These are phyloP conservation scores for Pythium brachiatum DNA, from an alignment of 352 stramenopile species.

Conservation along the genomic window DNA sequence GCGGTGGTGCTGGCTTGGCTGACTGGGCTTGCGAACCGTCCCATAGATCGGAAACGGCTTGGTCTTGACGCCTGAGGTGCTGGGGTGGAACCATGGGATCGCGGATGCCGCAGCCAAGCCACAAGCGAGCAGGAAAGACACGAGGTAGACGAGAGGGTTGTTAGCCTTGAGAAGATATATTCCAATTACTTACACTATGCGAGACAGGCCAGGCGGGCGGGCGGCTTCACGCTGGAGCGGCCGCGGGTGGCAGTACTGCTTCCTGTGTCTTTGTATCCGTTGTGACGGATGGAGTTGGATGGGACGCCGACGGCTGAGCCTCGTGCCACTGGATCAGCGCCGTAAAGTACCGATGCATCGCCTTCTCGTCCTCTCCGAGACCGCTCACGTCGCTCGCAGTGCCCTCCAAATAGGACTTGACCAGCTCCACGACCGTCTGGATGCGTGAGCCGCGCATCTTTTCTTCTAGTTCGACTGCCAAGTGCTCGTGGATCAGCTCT, in stretches of 20 bases:
- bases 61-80: background rate
- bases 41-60: background rate
- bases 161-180: slow-evolving; percentile 12
- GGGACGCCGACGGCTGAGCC: background rate
- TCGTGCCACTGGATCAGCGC: slow-evolving; percentile 11
- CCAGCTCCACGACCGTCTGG: slow-evolving; percentile 10
- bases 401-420: slow-evolving; percentile 7
- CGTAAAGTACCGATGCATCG: slow-evolving; percentile 19
- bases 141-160: background rate
- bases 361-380: background rate
- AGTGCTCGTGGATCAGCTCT: slow-evolving; percentile 35
- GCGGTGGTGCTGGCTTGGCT: background rate
- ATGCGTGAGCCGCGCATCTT: slow-evolving; percentile 34
- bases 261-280: background rate
- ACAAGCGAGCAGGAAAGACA: background rate
- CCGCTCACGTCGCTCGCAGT: background rate
- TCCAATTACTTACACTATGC: slow-evolving; percentile 25
- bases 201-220: slow-evolving; percentile 7
- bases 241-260: background rate
- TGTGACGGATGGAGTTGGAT: background rate
- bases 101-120: background rate
- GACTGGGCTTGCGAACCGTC: background rate
- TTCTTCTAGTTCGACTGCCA: slow-evolving; percentile 33
- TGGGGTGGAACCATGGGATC: background rate
- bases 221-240: background rate